Evolutionary conservation across 306 rosid species (phyloP).

Genomic region (Quillaja saponaria): DNA sequence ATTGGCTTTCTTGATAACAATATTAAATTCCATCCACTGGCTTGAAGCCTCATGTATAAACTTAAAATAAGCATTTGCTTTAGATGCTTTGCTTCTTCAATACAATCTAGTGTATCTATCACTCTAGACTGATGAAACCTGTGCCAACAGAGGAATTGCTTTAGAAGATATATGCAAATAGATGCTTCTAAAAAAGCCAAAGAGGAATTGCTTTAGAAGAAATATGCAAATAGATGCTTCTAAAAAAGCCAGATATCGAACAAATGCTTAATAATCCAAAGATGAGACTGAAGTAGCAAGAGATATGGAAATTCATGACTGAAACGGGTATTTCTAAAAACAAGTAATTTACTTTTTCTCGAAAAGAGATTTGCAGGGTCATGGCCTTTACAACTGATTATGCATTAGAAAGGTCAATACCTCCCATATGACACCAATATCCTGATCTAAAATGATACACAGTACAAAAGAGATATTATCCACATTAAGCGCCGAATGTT

Average conservation of each 20-base stretch:
- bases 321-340: neutral
- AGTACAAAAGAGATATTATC: no score
- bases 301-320: neutral
- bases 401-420: no score
- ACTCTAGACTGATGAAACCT: slow-evolving; percentile 45
- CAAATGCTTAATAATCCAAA: neutral
- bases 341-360: neutral
- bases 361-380: no score
- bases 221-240: slow-evolving; percentile 1
- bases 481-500: no score
- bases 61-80: slow-evolving; percentile 48
- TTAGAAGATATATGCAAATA: slow-evolving; percentile 18
- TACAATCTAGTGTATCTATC: slow-evolving; percentile 44
- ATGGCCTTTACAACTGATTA: no score
- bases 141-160: slow-evolving; percentile 16
- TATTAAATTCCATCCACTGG: slow-evolving; percentile 71
- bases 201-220: slow-evolving; percentile 18
- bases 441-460: no score
- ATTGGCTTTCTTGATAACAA: slow-evolving; percentile 59
- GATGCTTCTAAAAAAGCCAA: no score
- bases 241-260: no score
- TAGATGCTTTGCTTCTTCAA: slow-evolving; percentile 46
- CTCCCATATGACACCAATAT: no score
- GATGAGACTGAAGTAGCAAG: neutral
- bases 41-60: slow-evolving; percentile 52